Conservation (phyloP, 208 protist species). For the Vickermania ingenoplastis region DNA sequence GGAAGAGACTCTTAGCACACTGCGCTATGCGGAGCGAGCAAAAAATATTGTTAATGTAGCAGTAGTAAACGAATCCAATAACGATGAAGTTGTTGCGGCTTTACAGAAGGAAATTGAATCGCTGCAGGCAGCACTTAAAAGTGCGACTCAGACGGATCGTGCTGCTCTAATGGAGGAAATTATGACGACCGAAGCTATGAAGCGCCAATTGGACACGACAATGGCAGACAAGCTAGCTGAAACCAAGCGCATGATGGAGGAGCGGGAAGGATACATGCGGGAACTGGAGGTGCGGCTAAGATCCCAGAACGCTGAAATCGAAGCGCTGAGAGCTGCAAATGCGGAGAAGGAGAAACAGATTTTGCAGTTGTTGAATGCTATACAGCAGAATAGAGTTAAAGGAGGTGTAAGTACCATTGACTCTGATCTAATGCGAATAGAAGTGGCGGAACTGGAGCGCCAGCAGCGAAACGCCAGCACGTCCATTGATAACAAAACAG, state of each 20-base stretch:
- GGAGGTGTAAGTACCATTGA: conserved; percentile 5
- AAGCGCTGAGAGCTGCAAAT: conserved; percentile 37
- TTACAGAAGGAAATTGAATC: conserved; percentile 59
- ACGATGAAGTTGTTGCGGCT: conserved; percentile 67
- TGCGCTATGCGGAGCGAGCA: conserved; percentile 61
- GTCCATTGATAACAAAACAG: conserved; percentile 17
- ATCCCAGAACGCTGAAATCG: conserved; percentile 44
- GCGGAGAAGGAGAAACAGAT: conserved; percentile 58
- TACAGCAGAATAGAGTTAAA: background rate
- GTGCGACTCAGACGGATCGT: conserved; percentile 36
- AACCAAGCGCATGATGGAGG: conserved; percentile 57
- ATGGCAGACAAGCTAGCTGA: conserved; percentile 61
- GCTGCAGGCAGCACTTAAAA: conserved; percentile 38
- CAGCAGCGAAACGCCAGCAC: conserved; percentile 28
- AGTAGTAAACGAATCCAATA: conserved; percentile 80
- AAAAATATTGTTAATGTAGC: conserved; percentile 84
- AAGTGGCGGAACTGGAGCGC: conserved; percentile 53
- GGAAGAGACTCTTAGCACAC: conserved; percentile 70
- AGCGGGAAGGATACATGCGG: conserved; percentile 54
- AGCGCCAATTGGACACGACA: conserved; percentile 57
- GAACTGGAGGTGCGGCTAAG: conserved; percentile 42
- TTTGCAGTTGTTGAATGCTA: conserved; percentile 32
- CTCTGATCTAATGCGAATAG: conserved; percentile 41
- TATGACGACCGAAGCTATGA: conserved; percentile 50
- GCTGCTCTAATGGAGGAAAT: conserved; percentile 46